Conservation (phyloP, 1,284 basidiomycete species). For the Trametes polyzona region DNA sequence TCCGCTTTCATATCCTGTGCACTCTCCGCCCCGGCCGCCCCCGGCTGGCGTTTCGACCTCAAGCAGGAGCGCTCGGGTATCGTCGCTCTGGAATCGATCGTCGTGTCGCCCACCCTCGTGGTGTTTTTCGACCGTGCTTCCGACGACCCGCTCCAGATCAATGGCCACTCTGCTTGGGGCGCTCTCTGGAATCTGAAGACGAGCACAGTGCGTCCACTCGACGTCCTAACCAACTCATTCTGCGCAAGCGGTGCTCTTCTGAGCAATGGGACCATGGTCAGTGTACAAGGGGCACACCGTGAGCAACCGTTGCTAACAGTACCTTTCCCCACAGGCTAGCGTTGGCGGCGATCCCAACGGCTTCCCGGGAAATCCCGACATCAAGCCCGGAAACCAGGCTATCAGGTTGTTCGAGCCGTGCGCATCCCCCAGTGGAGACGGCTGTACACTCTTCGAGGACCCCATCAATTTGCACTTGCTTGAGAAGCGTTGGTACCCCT, state of each 20-base stretch:
- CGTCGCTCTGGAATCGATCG: slow-evolving; percentile 49
- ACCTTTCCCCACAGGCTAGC: slow-evolving; percentile 37
- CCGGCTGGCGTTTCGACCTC: slow-evolving; percentile 30
- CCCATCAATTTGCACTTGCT: slow-evolving; percentile 41
- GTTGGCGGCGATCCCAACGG: slow-evolving; percentile 49
- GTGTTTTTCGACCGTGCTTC: slow-evolving; percentile 50
- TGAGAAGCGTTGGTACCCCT: slow-evolving; percentile 47
- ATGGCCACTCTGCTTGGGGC: slow-evolving; percentile 51
- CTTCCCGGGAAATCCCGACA: slow-evolving; percentile 38
- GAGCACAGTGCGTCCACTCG: slow-evolving; percentile 43
- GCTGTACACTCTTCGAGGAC: slow-evolving; percentile 47
- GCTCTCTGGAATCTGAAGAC: slow-evolving; percentile 41
- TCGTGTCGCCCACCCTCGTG: slow-evolving; percentile 49
- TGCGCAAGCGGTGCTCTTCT: slow-evolving; percentile 58
- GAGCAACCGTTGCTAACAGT: background rate
- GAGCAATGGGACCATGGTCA: slow-evolving; percentile 50
- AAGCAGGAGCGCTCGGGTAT: slow-evolving; percentile 48
- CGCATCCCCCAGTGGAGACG: slow-evolving; percentile 38
- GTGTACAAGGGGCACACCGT: background rate
- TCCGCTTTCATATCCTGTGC: background rate
- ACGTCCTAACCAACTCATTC: slow-evolving; percentile 52
- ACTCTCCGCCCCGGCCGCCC: slow-evolving; percentile 20
- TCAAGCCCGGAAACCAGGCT: slow-evolving; percentile 29
- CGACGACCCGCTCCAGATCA: slow-evolving; percentile 48
- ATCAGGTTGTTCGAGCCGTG: slow-evolving; percentile 45